phyloP scores from a whole-genome alignment of 306 rosid species.

The Arachis hypogaea region DNA sequence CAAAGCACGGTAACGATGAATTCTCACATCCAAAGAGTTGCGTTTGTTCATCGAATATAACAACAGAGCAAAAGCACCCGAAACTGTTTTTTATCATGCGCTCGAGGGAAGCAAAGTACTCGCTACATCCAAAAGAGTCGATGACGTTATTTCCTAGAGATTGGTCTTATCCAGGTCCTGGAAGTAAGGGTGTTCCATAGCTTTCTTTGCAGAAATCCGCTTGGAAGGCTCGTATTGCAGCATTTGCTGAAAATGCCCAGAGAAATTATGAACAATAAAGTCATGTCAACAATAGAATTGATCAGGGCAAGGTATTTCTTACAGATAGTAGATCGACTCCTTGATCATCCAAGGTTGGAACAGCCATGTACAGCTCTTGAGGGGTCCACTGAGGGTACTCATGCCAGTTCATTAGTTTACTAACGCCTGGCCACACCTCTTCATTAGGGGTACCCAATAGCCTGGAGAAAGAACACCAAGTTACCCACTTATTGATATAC shows the following conservation, averaged over 20 bases:
- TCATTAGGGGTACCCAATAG: constrained; percentile 94
- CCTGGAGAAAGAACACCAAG: constrained; percentile 44
- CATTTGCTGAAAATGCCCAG: constrained; percentile 67
- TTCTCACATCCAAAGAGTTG: constrained; percentile 12
- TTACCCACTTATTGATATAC: background rate
- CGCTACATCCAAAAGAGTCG: constrained; percentile 13
- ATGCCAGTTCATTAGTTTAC: constrained; percentile 92
- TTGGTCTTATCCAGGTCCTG: constrained; percentile 43
- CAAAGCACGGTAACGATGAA: constrained; percentile 1
- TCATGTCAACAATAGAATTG: background rate
- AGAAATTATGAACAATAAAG: background rate
- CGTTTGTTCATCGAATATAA: background rate
- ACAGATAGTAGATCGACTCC: constrained; percentile 75
- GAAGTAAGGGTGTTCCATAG: constrained; percentile 91
- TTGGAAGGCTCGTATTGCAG: constrained; percentile 70
- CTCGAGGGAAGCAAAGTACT: constrained; percentile 41
- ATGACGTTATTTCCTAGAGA: constrained; percentile 27
- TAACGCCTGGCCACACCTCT: constrained; percentile 91
- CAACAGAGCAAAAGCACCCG: background rate
- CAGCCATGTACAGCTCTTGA: constrained; percentile 63
- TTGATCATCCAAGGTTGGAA: constrained; percentile 66
- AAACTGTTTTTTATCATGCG: background rate
- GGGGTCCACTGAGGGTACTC: constrained; percentile 95
- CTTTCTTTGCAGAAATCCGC: constrained; percentile 90
- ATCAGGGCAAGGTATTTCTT: constrained; percentile 18